Conservation (phyloP, 805 yeast genomes). For the Hanseniaspora nectarophila region DNA sequence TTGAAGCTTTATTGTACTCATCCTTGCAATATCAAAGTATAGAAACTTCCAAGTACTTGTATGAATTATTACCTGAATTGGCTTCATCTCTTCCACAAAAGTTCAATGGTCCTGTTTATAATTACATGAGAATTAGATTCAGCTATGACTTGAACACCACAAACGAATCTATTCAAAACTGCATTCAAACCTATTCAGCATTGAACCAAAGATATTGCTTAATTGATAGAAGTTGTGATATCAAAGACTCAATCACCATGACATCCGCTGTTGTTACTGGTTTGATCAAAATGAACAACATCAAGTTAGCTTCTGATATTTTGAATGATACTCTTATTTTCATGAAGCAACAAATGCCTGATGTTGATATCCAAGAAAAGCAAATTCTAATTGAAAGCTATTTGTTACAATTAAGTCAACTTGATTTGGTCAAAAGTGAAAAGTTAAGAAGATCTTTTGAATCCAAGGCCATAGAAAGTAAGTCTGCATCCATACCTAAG, state of each 20-base stretch:
- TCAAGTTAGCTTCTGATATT: slow-evolving; percentile 41
- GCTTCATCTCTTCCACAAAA: neutral
- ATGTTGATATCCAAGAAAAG: slow-evolving; percentile 27
- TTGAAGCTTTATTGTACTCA: slow-evolving; percentile 38
- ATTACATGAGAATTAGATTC: slow-evolving; percentile 1
- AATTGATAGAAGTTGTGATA: slow-evolving; percentile 31
- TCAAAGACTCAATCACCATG: slow-evolving; percentile 31
- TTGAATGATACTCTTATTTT: slow-evolving; percentile 40
- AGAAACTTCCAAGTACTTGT: slow-evolving; percentile 1
- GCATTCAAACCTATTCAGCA: neutral
- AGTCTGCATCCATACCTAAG: slow-evolving; percentile 26
- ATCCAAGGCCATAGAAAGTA: slow-evolving; percentile 25
- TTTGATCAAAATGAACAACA: slow-evolving; percentile 40
- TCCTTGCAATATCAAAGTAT: slow-evolving; percentile 29
- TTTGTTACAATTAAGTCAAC: slow-evolving; percentile 32
- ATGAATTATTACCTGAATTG: neutral
- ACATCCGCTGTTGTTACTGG: slow-evolving; percentile 38
- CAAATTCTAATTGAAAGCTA: slow-evolving; percentile 35
- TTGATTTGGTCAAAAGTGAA: slow-evolving; percentile 28
- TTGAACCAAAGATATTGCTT: slow-evolving; percentile 10
- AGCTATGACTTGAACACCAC: neutral
- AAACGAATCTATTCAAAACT: neutral
- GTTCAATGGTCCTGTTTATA: neutral
- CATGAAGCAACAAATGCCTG: slow-evolving; percentile 29
- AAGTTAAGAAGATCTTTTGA: slow-evolving; percentile 31